phyloP scores from a whole-genome alignment of 176 grass and related monocot species.

The Pharus latifolius region DNA sequence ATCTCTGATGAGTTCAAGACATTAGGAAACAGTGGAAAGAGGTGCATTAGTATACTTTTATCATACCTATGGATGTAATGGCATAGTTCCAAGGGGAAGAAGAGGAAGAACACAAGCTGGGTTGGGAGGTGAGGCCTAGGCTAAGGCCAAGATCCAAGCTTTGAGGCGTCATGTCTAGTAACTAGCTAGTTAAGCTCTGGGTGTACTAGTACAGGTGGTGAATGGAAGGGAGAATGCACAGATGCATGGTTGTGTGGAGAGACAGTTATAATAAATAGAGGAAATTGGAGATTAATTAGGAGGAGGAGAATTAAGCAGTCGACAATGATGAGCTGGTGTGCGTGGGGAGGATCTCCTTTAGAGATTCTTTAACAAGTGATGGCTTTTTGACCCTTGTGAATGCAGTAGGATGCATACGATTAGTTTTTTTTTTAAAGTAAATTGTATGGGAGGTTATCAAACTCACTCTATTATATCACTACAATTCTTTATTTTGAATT shows the following conservation, averaged over 20 bases:
- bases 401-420: neutral
- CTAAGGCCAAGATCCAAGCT: constrained; percentile 54
- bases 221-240: constrained; percentile 19
- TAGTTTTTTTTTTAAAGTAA: no score
- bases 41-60: neutral
- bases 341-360: constrained; percentile 42
- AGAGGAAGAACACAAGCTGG: constrained; percentile 22
- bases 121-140: constrained; percentile 25
- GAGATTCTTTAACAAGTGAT: constrained; percentile 6
- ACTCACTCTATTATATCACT: no score
- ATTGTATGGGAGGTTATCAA: no score
- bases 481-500: no score
- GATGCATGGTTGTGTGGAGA: neutral
- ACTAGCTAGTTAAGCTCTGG: neutral
- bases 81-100: neutral
- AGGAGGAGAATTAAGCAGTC: constrained; percentile 34
- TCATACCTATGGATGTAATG: neutral
- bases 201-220: neutral
- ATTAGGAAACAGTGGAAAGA: neutral
- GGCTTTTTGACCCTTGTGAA: constrained; percentile 31
- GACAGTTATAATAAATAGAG: constrained; percentile 32
- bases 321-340: constrained; percentile 78
- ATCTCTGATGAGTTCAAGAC: neutral
- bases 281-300: constrained; percentile 14
- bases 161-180: constrained; percentile 25